These are phyloP conservation scores for Candida morakotiae DNA, from an alignment of 805 yeast species.

Conservation along the genomic window DNA sequence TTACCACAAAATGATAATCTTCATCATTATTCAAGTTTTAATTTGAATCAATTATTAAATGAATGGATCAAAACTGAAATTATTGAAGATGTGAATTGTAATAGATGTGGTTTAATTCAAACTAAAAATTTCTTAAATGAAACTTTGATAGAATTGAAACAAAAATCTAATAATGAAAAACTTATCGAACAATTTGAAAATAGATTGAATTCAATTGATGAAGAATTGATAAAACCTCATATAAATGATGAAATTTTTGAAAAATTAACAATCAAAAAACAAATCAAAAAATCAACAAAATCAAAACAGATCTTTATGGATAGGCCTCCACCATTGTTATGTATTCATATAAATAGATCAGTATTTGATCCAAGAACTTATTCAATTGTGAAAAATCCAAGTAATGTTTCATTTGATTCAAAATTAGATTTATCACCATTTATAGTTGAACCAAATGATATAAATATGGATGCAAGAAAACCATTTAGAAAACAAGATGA, in stretches of 20 bases:
- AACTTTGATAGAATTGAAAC: constrained; percentile 30
- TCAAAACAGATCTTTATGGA: constrained; percentile 78
- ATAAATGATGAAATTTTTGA: constrained; percentile 80
- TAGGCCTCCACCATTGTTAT: constrained; percentile 77
- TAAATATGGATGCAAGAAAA: constrained; percentile 74
- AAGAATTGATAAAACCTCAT: constrained; percentile 58
- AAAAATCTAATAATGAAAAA: constrained; percentile 42
- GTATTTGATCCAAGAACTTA: constrained; percentile 88
- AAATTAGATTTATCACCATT: constrained; percentile 63
- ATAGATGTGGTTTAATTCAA: constrained; percentile 76
- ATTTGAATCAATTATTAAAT: constrained; percentile 49
- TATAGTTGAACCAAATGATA: constrained; percentile 64
- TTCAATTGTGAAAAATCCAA: constrained; percentile 76
- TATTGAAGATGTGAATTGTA: constrained; percentile 92
- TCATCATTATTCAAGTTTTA: constrained; percentile 27
- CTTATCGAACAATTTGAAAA: constrained; percentile 23
- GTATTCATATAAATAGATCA: constrained; percentile 88
- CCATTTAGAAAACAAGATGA: constrained; percentile 66
- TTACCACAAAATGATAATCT: constrained; percentile 44
- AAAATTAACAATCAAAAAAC: constrained; percentile 66
- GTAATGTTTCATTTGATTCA: constrained; percentile 74
- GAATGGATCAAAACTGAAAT: constrained; percentile 78
- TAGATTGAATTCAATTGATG: constrained; percentile 27
- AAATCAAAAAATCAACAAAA: constrained; percentile 71
- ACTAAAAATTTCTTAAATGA: constrained; percentile 48